phyloP scores from a whole-genome alignment of 2,329 filamentous ascomycete species.

The Talaromyces islandicus region DNA sequence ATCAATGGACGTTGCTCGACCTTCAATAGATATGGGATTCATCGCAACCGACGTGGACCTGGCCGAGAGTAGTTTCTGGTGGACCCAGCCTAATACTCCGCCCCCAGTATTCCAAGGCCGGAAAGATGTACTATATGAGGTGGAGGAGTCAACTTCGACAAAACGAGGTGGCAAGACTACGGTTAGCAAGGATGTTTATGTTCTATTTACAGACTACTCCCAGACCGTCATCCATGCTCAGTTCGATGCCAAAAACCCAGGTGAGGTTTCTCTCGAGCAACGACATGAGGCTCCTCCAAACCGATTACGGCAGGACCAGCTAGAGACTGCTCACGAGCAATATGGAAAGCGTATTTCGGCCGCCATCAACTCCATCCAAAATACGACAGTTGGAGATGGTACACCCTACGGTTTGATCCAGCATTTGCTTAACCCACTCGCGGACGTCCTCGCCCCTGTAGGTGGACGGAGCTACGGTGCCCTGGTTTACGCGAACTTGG shows the following conservation, averaged over 20 bases:
- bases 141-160: slow-evolving; percentile 67
- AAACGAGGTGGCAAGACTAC: slow-evolving; percentile 64
- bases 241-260: slow-evolving; percentile 69
- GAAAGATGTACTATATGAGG: slow-evolving; percentile 75
- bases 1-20: slow-evolving; percentile 71
- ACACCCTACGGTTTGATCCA: slow-evolving; percentile 70
- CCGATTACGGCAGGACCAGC: slow-evolving; percentile 80
- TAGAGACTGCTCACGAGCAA: slow-evolving; percentile 76
- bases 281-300: slow-evolving; percentile 79
- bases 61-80: slow-evolving; percentile 71
- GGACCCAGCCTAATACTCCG: slow-evolving; percentile 71
- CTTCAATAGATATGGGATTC: slow-evolving; percentile 70
- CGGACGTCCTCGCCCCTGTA: slow-evolving; percentile 71
- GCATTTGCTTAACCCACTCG: slow-evolving; percentile 69
- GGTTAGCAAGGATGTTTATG: slow-evolving; percentile 72
- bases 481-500: slow-evolving; percentile 88
- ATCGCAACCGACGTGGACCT: slow-evolving; percentile 87
- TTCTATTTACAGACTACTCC: slow-evolving; percentile 95
- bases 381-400: slow-evolving; percentile 77
- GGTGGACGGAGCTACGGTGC: slow-evolving; percentile 88
- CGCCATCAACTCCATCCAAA: slow-evolving; percentile 64
- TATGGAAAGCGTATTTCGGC: slow-evolving; percentile 76
- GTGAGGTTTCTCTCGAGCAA: slow-evolving; percentile 72
- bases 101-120: slow-evolving; percentile 78
- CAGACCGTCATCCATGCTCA: slow-evolving; percentile 80